Evolutionary conservation across 805 yeast genomes (phyloP).

Genomic region (Middelhovenomyces tepae): DNA sequence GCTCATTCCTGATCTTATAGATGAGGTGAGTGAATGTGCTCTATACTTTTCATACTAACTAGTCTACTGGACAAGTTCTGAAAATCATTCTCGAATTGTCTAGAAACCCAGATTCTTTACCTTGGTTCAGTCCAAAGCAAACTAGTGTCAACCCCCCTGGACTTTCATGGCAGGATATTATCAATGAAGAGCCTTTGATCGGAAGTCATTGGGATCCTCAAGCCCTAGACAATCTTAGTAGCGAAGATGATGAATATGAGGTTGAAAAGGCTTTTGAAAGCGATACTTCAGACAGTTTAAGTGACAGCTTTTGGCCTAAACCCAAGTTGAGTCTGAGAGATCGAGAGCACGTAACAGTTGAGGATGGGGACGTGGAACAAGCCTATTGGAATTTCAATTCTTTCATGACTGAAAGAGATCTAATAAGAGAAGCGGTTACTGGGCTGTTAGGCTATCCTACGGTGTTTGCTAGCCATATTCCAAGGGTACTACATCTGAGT

Average conservation of each 20-base stretch:
- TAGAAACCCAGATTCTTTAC: slow-evolving; percentile 8
- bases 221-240: too few species aligned
- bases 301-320: slow-evolving; percentile 1
- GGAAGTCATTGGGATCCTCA: slow-evolving; percentile 27
- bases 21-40: slow-evolving; percentile 11
- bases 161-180: slow-evolving; percentile 22
- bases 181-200: slow-evolving; percentile 21
- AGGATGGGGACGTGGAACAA: slow-evolving; percentile 1
- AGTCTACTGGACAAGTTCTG: slow-evolving; percentile 15
- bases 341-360: slow-evolving; percentile 2
- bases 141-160: too few species aligned
- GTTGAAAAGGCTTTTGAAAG: slow-evolving; percentile 4
- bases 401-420: too few species aligned
- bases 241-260: slow-evolving; percentile 7
- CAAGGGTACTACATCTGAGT: too few species aligned
- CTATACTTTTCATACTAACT: slow-evolving; percentile 10
- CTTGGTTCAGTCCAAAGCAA: slow-evolving; percentile 1
- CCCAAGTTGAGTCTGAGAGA: slow-evolving; percentile 6
- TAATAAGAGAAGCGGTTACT: too few species aligned
- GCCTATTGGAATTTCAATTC: background rate
- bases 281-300: background rate
- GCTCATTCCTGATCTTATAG: too few species aligned
- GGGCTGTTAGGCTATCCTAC: too few species aligned
- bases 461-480: too few species aligned
- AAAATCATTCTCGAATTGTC: slow-evolving; percentile 17